phyloP scores from a whole-genome alignment of 306 rosid species.

The Quercus cerris region DNA sequence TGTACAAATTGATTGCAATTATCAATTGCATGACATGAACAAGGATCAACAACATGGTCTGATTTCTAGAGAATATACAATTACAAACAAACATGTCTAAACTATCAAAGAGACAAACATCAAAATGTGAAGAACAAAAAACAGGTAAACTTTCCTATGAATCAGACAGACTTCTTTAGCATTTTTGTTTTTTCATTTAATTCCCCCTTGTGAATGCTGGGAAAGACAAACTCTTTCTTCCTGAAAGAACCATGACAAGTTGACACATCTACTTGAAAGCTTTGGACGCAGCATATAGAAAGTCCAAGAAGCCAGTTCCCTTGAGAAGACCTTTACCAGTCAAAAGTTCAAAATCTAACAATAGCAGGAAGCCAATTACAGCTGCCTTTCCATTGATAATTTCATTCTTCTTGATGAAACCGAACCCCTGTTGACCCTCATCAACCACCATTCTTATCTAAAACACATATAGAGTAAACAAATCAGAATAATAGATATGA shows the following conservation, averaged over 20 bases:
- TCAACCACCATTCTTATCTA: constrained; percentile 90
- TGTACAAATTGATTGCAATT: neutral
- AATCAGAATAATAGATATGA: neutral
- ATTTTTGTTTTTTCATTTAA: no score
- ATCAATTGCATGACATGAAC: neutral
- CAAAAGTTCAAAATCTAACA: constrained; percentile 91
- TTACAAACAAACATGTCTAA: constrained; percentile 1
- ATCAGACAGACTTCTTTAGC: neutral
- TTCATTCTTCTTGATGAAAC: constrained; percentile 73
- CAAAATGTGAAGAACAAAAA: constrained; percentile 8
- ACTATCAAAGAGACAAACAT: neutral
- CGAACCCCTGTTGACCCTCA: constrained; percentile 63
- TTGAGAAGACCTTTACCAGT: constrained; percentile 90
- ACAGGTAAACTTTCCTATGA: constrained; percentile 5
- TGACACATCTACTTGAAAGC: constrained; percentile 49
- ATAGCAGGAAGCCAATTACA: constrained; percentile 70
- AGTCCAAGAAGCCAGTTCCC: constrained; percentile 98
- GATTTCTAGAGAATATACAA: neutral
- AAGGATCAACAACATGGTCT: neutral
- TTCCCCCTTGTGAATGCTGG: neutral
- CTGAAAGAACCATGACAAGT: neutral
- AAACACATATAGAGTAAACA: constrained; percentile 4
- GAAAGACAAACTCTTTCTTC: neutral
- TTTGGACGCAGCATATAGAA: constrained; percentile 61
- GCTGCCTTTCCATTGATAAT: constrained; percentile 92